Conservation (phyloP, 2,329 filamentous ascomycete genomes). For the Botrytis squamosa region DNA sequence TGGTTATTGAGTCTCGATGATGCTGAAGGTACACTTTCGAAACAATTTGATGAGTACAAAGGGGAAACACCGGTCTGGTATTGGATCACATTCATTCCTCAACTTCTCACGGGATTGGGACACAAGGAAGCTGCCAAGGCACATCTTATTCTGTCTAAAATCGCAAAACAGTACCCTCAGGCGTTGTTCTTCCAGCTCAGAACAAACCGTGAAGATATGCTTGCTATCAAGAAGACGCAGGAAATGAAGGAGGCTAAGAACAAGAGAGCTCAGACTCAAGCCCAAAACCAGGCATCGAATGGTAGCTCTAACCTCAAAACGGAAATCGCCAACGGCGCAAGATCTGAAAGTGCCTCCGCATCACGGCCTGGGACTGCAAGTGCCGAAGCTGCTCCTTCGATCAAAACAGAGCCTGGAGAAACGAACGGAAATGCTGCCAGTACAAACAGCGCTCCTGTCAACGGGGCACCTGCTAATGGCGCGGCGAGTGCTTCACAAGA, state of each 20-base stretch:
- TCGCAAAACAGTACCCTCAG: conserved; percentile 94
- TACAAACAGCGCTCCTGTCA: conserved; percentile 21
- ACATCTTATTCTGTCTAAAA: conserved; percentile 82
- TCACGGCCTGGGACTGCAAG: conserved; percentile 46
- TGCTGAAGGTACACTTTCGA: conserved; percentile 74
- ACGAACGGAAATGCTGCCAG: conserved; percentile 24
- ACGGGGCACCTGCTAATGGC: conserved; percentile 46
- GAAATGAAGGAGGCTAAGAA: conserved; percentile 65
- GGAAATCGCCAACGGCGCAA: conserved; percentile 31
- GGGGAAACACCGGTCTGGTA: conserved; percentile 98
- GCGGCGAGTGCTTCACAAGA: conserved; percentile 36
- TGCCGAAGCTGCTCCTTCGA: conserved; percentile 41
- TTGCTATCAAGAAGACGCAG: conserved; percentile 85
- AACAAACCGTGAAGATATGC: conserved; percentile 91
- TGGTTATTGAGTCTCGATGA: conserved; percentile 96
- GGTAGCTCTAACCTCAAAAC: conserved; percentile 31
- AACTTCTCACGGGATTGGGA: conserved; percentile 86
- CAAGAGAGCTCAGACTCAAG: conserved; percentile 41
- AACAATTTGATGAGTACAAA: conserved; percentile 93
- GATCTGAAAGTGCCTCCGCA: conserved; percentile 33
- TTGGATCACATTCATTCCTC: conserved; percentile 99
- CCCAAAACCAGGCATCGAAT: conserved; percentile 23
- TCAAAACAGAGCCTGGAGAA: conserved; percentile 37
- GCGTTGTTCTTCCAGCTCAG: conserved; percentile 93
- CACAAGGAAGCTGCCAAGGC: conserved; percentile 89